These are phyloP conservation scores for Ambrosia hybrid DNA, from an alignment of 140 eudicot genomes.

Conservation along the genomic window DNA sequence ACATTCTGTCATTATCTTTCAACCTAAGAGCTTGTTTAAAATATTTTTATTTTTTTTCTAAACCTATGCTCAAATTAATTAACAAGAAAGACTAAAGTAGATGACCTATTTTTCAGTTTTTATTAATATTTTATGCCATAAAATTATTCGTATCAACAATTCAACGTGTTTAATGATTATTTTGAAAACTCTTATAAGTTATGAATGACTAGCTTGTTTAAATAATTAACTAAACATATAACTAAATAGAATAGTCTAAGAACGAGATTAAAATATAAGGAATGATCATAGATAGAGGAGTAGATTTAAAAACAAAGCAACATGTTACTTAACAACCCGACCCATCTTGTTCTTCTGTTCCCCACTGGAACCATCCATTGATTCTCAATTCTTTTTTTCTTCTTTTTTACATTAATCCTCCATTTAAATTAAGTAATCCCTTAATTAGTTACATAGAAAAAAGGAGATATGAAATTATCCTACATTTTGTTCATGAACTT, in stretches of 20 bases:
- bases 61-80: background rate
- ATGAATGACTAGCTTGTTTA: background rate
- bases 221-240: background rate
- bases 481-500: background rate
- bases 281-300: conserved; percentile 24
- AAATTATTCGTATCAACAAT: background rate
- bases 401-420: conserved; percentile 3
- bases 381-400: conserved; percentile 1
- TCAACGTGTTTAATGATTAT: background rate
- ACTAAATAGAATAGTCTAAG: background rate
- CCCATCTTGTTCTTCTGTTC: conserved; percentile 35
- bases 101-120: background rate
- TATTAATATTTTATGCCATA: background rate
- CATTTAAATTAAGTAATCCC: conserved; percentile 12
- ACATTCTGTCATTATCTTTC: background rate
- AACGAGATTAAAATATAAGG: conserved; percentile 1
- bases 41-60: background rate
- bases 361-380: conserved; percentile 30
- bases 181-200: background rate
- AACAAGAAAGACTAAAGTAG: background rate
- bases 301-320: conserved; percentile 30
- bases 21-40: background rate
- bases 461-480: background rate
- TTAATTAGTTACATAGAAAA: background rate
- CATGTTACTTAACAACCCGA: conserved; percentile 38